These are phyloP conservation scores for Citrullus mucosospermus DNA, from an alignment of 306 rosid genomes.

Conservation along the genomic window DNA sequence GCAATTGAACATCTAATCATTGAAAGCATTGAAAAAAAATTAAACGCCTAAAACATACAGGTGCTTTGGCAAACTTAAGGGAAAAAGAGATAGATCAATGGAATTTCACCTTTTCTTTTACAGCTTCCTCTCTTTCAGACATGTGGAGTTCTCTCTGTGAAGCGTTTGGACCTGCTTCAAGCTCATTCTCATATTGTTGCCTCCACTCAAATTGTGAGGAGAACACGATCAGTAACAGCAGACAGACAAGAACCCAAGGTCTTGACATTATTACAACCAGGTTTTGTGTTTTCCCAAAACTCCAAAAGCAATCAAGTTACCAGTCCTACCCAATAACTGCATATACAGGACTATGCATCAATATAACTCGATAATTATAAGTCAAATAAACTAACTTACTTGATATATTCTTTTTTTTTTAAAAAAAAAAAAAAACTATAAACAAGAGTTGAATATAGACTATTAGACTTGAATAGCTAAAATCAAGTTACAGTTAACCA, in stretches of 20 bases:
- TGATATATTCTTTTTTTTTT: not conserved
- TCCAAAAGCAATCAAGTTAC: not conserved
- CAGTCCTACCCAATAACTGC: not conserved
- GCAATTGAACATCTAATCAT: not conserved
- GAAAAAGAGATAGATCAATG: not conserved
- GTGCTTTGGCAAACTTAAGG: not conserved
- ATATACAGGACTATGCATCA: not conserved
- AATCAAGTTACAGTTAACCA: not conserved
- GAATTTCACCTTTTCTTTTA: slow-evolving; percentile 39
- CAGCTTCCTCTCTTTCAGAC: slow-evolving; percentile 40
- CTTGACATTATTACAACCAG: slow-evolving; percentile 29
- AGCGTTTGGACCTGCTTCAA: slow-evolving; percentile 25
- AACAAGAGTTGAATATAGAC: not conserved
- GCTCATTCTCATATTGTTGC: slow-evolving; percentile 37
- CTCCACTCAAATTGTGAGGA: slow-evolving; percentile 60
- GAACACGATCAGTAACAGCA: slow-evolving; percentile 40
- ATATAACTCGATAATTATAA: not conserved
- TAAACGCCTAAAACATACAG: not conserved
- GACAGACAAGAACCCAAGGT: slow-evolving; percentile 48
- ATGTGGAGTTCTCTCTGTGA: slow-evolving; percentile 23
- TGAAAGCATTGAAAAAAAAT: not conserved
- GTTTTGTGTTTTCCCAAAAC: slow-evolving; percentile 8
- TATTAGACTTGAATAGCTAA: not conserved
- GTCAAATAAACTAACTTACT: not conserved
- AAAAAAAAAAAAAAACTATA: not conserved